Evolutionary conservation across 257 asterid genomes (phyloP), one percentile per base, ranked within the genome.

Genomic region (Sherardia arvensis): DNA sequence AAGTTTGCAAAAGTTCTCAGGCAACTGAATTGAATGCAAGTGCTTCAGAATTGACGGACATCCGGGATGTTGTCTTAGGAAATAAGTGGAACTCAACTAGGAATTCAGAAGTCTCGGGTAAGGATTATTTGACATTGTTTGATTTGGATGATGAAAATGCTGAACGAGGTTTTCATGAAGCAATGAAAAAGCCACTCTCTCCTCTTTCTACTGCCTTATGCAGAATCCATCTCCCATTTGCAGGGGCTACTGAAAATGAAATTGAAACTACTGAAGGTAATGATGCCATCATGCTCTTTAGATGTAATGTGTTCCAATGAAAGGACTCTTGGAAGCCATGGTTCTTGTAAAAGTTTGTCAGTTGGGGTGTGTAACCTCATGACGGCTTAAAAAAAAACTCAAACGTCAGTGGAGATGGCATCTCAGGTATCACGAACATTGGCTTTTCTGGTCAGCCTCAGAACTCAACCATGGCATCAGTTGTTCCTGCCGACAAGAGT

Each of bases 141-240:
- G 82, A 84, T 34, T 79, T 93, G 78, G 97, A 85, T 64, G 70
- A 79, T 75, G 76, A 73, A 8, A 21, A 53, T 64, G 81, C 82
- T 56, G 99, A 93, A 68, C 67, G 69, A 62, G 67, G 83, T 61
- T 93, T 78, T 62, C 69, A 80, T 53, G 69, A 69, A 70, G 96
- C 97, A 70, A 72, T 87, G 73, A 81, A 82, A 63, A 65, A 53
- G 73, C 99, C 99, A 57, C 55, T 93, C 43, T 90, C 97, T 55
- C 99, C 99, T 59, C 53, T 77, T 80, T 64, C 87, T 91, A 38
- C 85, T 59, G 70, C 20, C 45, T 38, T 63, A 0, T 14, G 59
- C 59, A 28, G 20, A n/a, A 64, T 84, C 69, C 77, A 75, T 62
- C 77, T 80, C 75, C 68, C 66, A 18, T 71, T 64, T 61, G 74